Conservation (phyloP, 768 basidiomycete genomes). For the Serendipita sp. region DNA sequence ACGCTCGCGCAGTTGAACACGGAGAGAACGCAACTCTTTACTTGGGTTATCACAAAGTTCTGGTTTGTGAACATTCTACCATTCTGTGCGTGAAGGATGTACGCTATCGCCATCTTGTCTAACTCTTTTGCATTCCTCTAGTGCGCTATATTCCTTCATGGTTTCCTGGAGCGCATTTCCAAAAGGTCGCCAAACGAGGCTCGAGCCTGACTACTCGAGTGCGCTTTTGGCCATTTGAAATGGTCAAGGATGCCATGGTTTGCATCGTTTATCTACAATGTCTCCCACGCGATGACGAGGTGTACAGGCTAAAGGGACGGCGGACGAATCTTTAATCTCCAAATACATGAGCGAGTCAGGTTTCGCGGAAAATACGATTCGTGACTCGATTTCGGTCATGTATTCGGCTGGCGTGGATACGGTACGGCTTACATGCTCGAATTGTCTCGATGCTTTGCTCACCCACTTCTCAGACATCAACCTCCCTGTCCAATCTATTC, state of each 20-base stretch:
- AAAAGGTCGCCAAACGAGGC: slow-evolving; percentile 20
- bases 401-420: not conserved
- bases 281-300: not conserved
- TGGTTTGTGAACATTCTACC: not conserved
- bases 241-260: not conserved
- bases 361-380: not conserved
- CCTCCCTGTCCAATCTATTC: not conserved
- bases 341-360: not conserved
- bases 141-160: slow-evolving; percentile 42
- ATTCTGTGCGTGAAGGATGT: not conserved
- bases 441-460: not conserved
- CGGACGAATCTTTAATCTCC: not conserved
- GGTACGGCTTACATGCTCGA: not conserved
- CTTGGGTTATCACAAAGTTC: not conserved
- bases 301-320: not conserved
- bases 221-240: not conserved
- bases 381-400: not conserved
- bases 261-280: not conserved
- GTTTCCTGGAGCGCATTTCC: slow-evolving; percentile 55
- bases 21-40: not conserved
- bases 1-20: not conserved
- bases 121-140: not conserved
- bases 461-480: not conserved
- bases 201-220: not conserved
- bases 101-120: not conserved